Conservation (phyloP, 2,329 filamentous ascomycete species). For the Aspergillus amoenus region DNA sequence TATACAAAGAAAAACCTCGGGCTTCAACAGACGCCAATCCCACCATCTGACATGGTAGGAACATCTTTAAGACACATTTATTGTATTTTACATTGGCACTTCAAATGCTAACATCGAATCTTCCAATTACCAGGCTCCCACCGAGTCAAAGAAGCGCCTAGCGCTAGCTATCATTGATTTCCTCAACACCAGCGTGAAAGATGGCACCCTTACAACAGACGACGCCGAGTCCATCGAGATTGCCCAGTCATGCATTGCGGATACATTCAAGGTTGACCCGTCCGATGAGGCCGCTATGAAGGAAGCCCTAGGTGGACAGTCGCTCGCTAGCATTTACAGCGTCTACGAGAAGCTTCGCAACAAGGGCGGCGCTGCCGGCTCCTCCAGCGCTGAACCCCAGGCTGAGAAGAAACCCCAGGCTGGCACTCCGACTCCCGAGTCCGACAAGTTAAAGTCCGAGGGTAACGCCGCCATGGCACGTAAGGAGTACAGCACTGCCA, state of each 20-base stretch:
- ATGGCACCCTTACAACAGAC: conserved; percentile 84
- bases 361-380: conserved; percentile 49
- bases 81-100: background rate
- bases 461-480: conserved; percentile 94
- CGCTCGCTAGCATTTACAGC: conserved; percentile 84
- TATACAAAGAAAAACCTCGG: background rate
- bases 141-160: conserved; percentile 74
- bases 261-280: conserved; percentile 94
- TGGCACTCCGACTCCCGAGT: conserved; percentile 59
- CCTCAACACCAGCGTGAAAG: conserved; percentile 76
- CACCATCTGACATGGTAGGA: conserved; percentile 5
- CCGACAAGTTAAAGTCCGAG: conserved; percentile 82
- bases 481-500: conserved; percentile 82
- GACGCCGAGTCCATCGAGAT: conserved; percentile 94
- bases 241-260: conserved; percentile 88
- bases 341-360: conserved; percentile 94
- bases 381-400: conserved; percentile 44
- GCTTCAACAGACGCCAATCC: background rate
- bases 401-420: conserved; percentile 40
- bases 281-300: conserved; percentile 69
- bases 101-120: background rate
- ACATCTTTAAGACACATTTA: background rate
- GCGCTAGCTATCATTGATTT: conserved; percentile 98
- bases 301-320: conserved; percentile 80
- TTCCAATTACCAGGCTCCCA: conserved; percentile 34